Evolutionary conservation across 768 basidiomycete species (phyloP).

Genomic region (Boletus vinaceobasis): DNA sequence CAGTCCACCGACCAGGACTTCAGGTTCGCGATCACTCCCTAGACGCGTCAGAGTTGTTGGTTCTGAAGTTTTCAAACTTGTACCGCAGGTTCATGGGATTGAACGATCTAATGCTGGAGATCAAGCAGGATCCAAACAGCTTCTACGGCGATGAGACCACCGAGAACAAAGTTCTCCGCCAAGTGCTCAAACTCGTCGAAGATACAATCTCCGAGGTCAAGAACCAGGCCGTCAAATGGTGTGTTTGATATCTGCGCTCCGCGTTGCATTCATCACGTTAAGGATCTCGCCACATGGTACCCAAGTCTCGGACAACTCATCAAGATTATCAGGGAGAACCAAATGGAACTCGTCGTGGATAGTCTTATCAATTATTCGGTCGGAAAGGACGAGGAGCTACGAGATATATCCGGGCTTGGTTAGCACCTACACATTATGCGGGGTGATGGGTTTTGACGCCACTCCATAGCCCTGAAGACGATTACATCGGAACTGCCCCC

Average conservation of each 20-base stretch:
- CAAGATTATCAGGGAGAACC: constrained; percentile 78
- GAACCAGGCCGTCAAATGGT: constrained; percentile 97
- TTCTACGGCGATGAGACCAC: constrained; percentile 82
- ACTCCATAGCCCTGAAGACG: constrained; percentile 77
- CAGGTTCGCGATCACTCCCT: constrained; percentile 45
- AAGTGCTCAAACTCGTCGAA: constrained; percentile 82
- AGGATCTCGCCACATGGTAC: neutral
- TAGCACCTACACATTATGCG: neutral
- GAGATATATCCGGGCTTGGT: constrained; percentile 95
- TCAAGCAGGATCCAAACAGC: constrained; percentile 69
- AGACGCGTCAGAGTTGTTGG: constrained; percentile 16
- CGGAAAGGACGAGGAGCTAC: constrained; percentile 85
- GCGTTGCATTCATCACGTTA: neutral
- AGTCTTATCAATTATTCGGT: constrained; percentile 83
- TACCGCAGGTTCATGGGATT: constrained; percentile 88
- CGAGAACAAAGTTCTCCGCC: constrained; percentile 80
- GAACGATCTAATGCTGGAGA: constrained; percentile 89
- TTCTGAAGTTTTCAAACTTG: constrained; percentile 12
- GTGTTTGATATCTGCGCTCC: constrained; percentile 2
- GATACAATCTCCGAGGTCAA: constrained; percentile 99
- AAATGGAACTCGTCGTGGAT: constrained; percentile 86
- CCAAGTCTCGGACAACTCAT: constrained; percentile 83
- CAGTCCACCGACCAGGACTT: constrained; percentile 90
- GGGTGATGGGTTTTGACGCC: constrained; percentile 2
- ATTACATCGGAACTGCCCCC: constrained; percentile 88